These are phyloP conservation scores for Wickerhamomyces strasburgensis DNA, from an alignment of 805 yeast species.

Conservation along the genomic window DNA sequence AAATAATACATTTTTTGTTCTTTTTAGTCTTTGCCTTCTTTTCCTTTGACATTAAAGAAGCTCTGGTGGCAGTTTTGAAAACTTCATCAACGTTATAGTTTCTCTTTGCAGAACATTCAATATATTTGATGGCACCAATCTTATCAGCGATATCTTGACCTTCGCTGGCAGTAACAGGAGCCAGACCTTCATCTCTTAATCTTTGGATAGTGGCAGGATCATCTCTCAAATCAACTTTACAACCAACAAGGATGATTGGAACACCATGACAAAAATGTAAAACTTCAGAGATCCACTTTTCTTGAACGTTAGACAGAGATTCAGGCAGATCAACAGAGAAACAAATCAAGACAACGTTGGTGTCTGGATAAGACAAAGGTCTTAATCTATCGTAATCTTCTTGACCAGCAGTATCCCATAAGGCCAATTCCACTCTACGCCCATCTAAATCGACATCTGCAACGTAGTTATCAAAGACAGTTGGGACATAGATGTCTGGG, in stretches of 20 bases:
- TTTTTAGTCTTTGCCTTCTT: conserved; percentile 44
- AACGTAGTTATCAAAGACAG: conserved; percentile 95
- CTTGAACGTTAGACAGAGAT: conserved; percentile 89
- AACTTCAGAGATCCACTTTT: conserved; percentile 93
- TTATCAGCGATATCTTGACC: conserved; percentile 85
- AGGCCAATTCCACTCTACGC: conserved; percentile 85
- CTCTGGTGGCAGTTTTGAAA: conserved; percentile 88
- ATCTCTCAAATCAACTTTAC: conserved; percentile 84
- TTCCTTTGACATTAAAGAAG: conserved; percentile 59
- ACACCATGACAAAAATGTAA: conserved; percentile 91
- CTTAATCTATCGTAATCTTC: conserved; percentile 94
- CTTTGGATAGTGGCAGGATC: conserved; percentile 74
- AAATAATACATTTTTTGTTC: conserved; percentile 55
- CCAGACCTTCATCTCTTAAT: conserved; percentile 68
- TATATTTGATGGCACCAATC: conserved; percentile 81
- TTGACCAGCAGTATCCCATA: conserved; percentile 99
- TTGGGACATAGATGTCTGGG: conserved; percentile 93
- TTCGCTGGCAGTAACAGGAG: conserved; percentile 76
- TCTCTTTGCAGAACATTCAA: conserved; percentile 90
- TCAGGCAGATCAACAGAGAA: conserved; percentile 89
- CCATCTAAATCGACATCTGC: conserved; percentile 93
- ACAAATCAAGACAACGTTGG: conserved; percentile 87
- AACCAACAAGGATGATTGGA: conserved; percentile 88
- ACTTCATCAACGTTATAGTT: conserved; percentile 92
- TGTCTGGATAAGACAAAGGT: conserved; percentile 88